Evolutionary conservation across 164 flowering plant species (phyloP), one percentile per base, ranked within the genome.

Genomic region (Tetracentron sinense): DNA sequence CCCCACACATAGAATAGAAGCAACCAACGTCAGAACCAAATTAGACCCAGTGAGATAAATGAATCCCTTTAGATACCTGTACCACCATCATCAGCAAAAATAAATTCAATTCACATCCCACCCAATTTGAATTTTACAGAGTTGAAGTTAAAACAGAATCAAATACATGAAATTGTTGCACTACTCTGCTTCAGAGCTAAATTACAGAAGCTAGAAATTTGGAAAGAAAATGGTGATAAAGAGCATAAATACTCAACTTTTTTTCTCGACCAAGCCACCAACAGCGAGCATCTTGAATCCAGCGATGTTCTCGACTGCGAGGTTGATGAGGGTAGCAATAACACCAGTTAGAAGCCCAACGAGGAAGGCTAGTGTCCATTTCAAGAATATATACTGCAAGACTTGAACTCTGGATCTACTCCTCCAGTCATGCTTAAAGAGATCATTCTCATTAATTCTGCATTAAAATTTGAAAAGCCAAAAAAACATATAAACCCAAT

Each of bases 351-450:
- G 68, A 33, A 92, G 87, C 28, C 98, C 98, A 53, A 92, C 84
- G 31, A 90, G 79, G 61, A 77, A 81, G 17, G 96, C 91, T 54
- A 92, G 60, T 25, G 74, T 57, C 98, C 98, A 92, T 75, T 92
- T 92, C 67, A 81, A 61, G 75, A 85, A 75, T 48, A 92, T 56
- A 53, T 92, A 92, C 72, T 92, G 96, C 68, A 90, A 53, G 0
- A 92, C 89, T 76, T 92, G 85, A 30, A 65, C 81, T 52, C 44
- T 77, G 28, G 87, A 81, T 82, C 96, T 82, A 75, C 85, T 82
- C 70, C 98, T 88, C 98, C 98, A 92, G 50, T 92, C 98, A 62
- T 92, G 98, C 79, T 87, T 92, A 76, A 92, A 92, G 30, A 92
- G 79, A 78, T 92, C 98, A 75, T 88, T 90, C 71, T 92, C 98